phyloP scores from a whole-genome alignment of 495 filamentous ascomycete species.

The Neurospora hispaniola region DNA sequence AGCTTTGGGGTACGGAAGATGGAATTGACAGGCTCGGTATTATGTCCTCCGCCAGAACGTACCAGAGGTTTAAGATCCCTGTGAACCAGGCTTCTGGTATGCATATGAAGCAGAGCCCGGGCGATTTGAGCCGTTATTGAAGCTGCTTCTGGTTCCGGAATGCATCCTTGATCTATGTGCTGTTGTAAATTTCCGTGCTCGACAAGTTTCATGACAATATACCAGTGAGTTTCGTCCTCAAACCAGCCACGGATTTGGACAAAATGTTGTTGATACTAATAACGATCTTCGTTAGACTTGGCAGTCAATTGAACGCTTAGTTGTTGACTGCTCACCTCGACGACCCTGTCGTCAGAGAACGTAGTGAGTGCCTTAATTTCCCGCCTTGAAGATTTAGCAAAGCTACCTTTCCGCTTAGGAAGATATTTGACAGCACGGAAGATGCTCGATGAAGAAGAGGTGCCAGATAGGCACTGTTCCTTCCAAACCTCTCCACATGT shows the following conservation, averaged over 20 bases:
- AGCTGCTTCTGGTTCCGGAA: constrained; percentile 26
- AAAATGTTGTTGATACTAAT: constrained; percentile 7
- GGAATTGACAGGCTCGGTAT: too few species aligned
- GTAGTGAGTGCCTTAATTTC: neutral
- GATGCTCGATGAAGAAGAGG: neutral
- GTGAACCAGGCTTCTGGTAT: constrained; percentile 37
- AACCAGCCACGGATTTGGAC: constrained; percentile 34
- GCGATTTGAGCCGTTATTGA: constrained; percentile 32
- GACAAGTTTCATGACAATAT: constrained; percentile 35
- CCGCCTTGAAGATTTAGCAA: neutral
- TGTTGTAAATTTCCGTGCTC: constrained; percentile 22
- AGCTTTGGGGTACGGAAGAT: too few species aligned
- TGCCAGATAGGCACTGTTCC: neutral
- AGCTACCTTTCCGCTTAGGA: neutral
- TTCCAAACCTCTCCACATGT: neutral
- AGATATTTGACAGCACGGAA: neutral
- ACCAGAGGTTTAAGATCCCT: constrained; percentile 41
- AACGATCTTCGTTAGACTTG: too few species aligned
- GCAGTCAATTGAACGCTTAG: too few species aligned
- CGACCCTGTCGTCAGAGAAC: neutral
- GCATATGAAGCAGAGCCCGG: constrained; percentile 37
- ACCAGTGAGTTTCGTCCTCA: constrained; percentile 17
- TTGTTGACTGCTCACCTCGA: neutral
- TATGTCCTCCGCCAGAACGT: neutral
- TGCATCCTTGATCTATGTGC: constrained; percentile 4